Evolutionary conservation across 2,329 filamentous ascomycete species (phyloP).

Genomic region (Thielaviopsis punctulata): DNA sequence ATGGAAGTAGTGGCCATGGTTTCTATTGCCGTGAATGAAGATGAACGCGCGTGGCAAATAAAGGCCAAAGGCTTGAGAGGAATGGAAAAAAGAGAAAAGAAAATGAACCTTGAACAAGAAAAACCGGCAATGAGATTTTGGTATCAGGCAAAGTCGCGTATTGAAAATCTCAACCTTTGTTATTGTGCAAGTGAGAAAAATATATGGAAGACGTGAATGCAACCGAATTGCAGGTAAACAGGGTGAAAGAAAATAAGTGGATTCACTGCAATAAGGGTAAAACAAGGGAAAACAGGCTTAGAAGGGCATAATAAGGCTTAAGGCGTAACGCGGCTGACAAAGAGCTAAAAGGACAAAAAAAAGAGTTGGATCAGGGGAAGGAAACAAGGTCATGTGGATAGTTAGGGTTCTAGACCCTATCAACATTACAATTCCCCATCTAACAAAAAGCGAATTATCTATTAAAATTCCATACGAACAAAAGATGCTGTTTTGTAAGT

Average conservation of each 20-base stretch:
- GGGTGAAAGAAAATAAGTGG: neutral
- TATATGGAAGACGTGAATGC: neutral
- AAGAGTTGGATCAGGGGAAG: neutral
- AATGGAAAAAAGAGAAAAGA: constrained; percentile 6
- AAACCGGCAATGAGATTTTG: neutral
- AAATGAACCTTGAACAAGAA: neutral
- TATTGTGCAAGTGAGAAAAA: neutral
- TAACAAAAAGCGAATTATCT: too few relatives aligned
- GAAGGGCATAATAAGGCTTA: neutral
- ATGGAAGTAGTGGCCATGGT: constrained; percentile 47
- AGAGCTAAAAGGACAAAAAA: neutral
- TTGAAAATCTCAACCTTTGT: neutral
- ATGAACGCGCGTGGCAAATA: constrained; percentile 13
- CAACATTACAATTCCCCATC: neutral
- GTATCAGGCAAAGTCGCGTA: neutral
- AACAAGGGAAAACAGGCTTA: neutral
- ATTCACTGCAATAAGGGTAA: neutral
- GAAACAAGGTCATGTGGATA: neutral
- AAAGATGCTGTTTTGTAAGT: too few relatives aligned
- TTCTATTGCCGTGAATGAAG: constrained; percentile 13
- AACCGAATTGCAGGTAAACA: neutral
- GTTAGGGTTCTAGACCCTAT: neutral
- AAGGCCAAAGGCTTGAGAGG: constrained; percentile 8
- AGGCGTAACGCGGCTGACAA: neutral
- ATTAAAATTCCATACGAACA: too few relatives aligned